Evolutionary conservation across 108 stramenopile genomes (phyloP).

Genomic region (Pseudonitzschia multistriata): DNA sequence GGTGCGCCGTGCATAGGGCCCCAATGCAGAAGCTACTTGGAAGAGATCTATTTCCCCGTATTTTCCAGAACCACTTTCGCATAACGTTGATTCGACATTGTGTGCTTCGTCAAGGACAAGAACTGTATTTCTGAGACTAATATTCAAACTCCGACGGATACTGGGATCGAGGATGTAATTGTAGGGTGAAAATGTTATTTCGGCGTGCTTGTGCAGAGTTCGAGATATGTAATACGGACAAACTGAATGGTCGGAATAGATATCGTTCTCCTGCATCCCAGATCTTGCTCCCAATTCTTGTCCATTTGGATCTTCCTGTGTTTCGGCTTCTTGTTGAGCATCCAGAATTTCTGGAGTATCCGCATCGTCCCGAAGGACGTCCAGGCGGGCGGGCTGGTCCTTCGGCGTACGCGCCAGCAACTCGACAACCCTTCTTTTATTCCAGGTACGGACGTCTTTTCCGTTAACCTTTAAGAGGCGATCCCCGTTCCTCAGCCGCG

Average conservation of each 20-base stretch:
- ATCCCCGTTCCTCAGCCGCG: conserved; percentile 48
- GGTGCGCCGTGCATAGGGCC: conserved; percentile 24
- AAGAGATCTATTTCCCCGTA: conserved; percentile 67
- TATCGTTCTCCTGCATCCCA: conserved; percentile 20
- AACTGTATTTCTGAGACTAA: conserved; percentile 66
- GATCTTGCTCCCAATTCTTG: neutral
- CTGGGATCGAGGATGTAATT: conserved; percentile 90
- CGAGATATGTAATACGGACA: conserved; percentile 91
- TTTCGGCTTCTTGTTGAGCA: neutral
- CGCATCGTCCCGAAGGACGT: conserved; percentile 29
- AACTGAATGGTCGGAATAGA: conserved; percentile 49
- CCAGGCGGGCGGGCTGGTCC: conserved; percentile 50
- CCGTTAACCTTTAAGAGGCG: conserved; percentile 58
- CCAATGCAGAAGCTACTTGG: conserved; percentile 47
- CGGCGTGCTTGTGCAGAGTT: conserved; percentile 58
- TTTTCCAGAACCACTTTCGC: conserved; percentile 61
- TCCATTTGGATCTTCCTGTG: neutral
- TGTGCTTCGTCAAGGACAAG: conserved; percentile 98
- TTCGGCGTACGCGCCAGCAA: conserved; percentile 17
- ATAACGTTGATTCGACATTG: conserved; percentile 84
- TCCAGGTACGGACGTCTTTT: conserved; percentile 23
- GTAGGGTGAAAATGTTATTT: conserved; percentile 95
- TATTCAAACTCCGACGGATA: conserved; percentile 66
- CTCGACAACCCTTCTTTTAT: conserved; percentile 22
- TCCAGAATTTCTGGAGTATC: conserved; percentile 10